Base-by-base conservation (phyloP, 495 filamentous ascomycete species). In the Talaromyces adpressus region DNA sequence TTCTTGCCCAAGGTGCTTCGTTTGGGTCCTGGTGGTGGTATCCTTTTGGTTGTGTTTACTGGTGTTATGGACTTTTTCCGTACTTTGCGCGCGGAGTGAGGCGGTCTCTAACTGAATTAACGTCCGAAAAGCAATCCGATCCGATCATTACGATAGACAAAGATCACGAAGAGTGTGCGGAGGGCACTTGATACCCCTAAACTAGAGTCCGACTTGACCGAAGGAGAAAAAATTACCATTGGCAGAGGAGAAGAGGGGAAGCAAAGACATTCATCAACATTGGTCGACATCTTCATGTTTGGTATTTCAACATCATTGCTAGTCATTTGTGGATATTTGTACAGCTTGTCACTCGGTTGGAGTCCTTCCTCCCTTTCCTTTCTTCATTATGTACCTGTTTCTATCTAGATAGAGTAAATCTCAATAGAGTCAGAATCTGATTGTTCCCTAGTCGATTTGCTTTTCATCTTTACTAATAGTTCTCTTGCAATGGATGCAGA, bases 1-100 rank as follows among this genome's bases (percentile, higher is more conserved):
- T 98, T 98, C 82, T 63, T 95, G 45, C 94, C 94, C 51, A 98
- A 98, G 84, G 93, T 98, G 36, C 81, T 96, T 60, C 83, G 91
- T 77, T 76, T 96, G 60, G 91, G 91, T 22, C 91, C 92, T 25
- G 91, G 92, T 73, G 92, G 91, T 74, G 92, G 92, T 80, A 95
- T 97, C 68, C 81, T 97, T 62, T 79, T 95, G 59, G 93, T 97
- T 25, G 93, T 97, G 45, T 97, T 92, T 77, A 96, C 92, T 4
- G 86, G 89, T 14, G 88, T 96, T 16, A 95, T 96, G 89, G 93
- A 97, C 69, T 93, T 94, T 76, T 97, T 90, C 78, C 79, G 85
- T 59, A 79, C 76, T 64, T 83, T 84, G 77, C 73, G 73, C 14
- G 68, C 63, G 12, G 71, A 76, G 62, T 70, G 71, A 67, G 11